Base-by-base conservation (phyloP, 352 stramenopile species). In the Globisporangium polare region DNA sequence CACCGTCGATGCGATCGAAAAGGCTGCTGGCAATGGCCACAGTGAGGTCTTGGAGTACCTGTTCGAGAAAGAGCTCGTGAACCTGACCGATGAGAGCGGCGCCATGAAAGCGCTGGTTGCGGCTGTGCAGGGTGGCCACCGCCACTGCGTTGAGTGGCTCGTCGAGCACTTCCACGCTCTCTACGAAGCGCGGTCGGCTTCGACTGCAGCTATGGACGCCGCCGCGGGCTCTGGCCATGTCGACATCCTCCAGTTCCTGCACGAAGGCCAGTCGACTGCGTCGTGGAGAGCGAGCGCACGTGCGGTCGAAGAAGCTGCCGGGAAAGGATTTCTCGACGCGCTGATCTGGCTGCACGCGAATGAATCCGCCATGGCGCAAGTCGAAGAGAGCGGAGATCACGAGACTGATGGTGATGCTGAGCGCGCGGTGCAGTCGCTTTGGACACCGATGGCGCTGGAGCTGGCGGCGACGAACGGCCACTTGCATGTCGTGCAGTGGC, bases 11-110 rank as follows among this genome's bases (percentile, higher is more conserved):
- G 80, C 77, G 24, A 73, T 90, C 29, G 78, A 82, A 45, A 89
- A 89, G 53, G 81, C 81, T 2, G 81, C 81, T 18, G 69, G 77
- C 51, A 89, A 89, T 46, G 81, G 81, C 41, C 81, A 90, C 72
- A 76, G 62, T 39, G 62, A 78, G 17, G 77, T 88, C 3, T 66
- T 90, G 12, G 63, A 69, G 13, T 89, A 83, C 60, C 69, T 90
- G 24, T 65, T 77, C 53, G 73, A 79, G 27, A 77, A 89, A 41
- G 69, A 86, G 26, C 65, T 88, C 47, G 78, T 87, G 20, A 71
- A 62, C 12, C 57, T 81, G n/a, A 71, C 66, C 1, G 62, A 69
- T 27, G 71, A 78, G 35, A 69, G 73, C 12, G 71, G 75, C n/a
- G 78, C 78, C 10, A 74, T 88, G 62, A 83, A 78, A 53, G 78